Base-by-base conservation (phyloP, 768 basidiomycete species). In the Lentinus tigrinus region DNA sequence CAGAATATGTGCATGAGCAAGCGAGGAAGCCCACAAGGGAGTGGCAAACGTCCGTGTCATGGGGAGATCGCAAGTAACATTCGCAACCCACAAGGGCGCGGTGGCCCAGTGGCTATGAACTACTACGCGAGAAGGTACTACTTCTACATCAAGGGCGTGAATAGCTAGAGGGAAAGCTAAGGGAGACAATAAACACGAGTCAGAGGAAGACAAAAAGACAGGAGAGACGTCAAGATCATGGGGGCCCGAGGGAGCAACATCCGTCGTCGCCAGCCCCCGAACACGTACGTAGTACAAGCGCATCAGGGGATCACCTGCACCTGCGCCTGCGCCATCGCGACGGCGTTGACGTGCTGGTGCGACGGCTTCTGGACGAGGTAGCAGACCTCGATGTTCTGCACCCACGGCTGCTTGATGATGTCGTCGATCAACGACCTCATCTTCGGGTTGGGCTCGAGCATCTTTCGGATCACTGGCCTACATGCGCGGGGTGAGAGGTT, bases 381-480 rank as follows among this genome's bases (percentile, higher is more conserved):
- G 72, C 94, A 97, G 14, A 95, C 84, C 75, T 95, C 89, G 62
- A 97, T 90, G 28, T 78, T 71, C 73, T 82, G 74, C 52, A 96
- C 75, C 95, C 95, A 98, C 57, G 85, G 64, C 64, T 95, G 84
- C 62, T 77, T 78, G 58, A 95, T 76, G 54, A 89, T 83, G 54
- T 93, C 90, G 64, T 98, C 95, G 64, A 96, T 90, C 47, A 83
- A 74, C 55, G 77, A 77, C 26, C 96, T 78, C 44, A 77, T 71
- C 71, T 88, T 88, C 23, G 95, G 93, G 67, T 97, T 88, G 3
- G 96, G 97, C 70, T 98, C 94, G 55, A 99, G 82, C 95, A 99
- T 98, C 77, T 85, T 85, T 67, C 95, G 85, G 52, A 98, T 84
- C 58, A 98, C 73, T 31, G 81, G 78, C 38, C 96, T 79, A 65